Conservation (phyloP, 768 basidiomycete genomes). For the Rhizopogon vulgaris region DNA sequence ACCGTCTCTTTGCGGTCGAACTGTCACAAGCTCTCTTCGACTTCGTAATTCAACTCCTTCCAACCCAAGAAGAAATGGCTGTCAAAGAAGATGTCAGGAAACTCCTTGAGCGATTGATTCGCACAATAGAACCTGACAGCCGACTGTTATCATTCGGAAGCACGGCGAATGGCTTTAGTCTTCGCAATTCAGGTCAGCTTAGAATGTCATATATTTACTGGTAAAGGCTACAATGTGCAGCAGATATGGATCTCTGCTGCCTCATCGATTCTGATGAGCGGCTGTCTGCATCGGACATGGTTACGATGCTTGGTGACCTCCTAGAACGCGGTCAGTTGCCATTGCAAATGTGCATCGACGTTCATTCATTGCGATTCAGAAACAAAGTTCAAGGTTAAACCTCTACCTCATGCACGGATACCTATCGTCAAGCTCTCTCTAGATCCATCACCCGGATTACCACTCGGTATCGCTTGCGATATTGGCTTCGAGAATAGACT, state of each 20-base stretch:
- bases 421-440: conserved; percentile 97
- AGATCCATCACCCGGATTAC: conserved; percentile 75
- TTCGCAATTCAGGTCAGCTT: conserved; percentile 82
- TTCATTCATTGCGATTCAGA: conserved; percentile 40
- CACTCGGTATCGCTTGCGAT: conserved; percentile 91
- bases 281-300: conserved; percentile 80
- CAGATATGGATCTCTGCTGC: conserved; percentile 99
- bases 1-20: conserved; percentile 64
- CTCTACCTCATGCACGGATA: conserved; percentile 93
- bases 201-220: conserved; percentile 5
- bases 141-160: conserved; percentile 92
- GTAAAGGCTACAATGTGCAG: conserved; percentile 7
- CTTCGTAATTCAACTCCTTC: conserved; percentile 89
- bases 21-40: conserved; percentile 89
- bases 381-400: conserved; percentile 94
- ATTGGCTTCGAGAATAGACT: conserved; percentile 98
- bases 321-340: conserved; percentile 77
- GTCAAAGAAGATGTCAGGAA: conserved; percentile 96
- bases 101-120: conserved; percentile 90
- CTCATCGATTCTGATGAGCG: conserved; percentile 85
- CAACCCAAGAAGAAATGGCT: conserved; percentile 82
- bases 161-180: conserved; percentile 94
- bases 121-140: conserved; percentile 89
- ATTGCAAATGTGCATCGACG: conserved; percentile 1
- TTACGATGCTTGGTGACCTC: conserved; percentile 88